A percentile compares a stretch with the other conserved stretches of the same genome.
These are phyloP conservation scores for Chaetomiaceae sp. DNA, from an alignment of 2,329 filamentous ascomycete species.

Conservation along the genomic window DNA sequence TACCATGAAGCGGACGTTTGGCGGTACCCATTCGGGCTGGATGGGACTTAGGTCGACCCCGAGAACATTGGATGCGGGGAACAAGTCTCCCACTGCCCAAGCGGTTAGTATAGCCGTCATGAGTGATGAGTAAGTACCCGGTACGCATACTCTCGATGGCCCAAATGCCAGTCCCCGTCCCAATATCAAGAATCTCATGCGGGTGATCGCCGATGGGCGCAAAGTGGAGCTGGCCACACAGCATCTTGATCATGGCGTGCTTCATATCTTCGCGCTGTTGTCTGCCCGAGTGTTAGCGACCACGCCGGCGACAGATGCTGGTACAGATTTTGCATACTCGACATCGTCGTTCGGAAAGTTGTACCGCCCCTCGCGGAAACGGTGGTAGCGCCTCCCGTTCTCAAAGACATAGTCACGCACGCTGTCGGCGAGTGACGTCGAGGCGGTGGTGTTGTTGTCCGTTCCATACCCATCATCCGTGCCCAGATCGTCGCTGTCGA, in stretches of 20 bases:
- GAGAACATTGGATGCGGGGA: slow-evolving; percentile 38
- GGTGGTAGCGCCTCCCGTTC: slow-evolving; percentile 57
- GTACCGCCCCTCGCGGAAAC: slow-evolving; percentile 51
- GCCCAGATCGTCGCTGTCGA: slow-evolving; percentile 30
- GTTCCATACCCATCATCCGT: slow-evolving; percentile 31
- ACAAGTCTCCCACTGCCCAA: slow-evolving; percentile 38
- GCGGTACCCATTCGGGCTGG: slow-evolving; percentile 49
- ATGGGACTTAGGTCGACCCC: slow-evolving; percentile 45
- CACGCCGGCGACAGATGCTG: neutral
- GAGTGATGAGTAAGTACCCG: neutral
- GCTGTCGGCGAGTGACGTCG: slow-evolving; percentile 34
- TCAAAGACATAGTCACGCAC: slow-evolving; percentile 50
- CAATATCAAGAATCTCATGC: slow-evolving; percentile 52
- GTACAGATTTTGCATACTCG: slow-evolving; percentile 35
- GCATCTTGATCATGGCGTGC: slow-evolving; percentile 47
- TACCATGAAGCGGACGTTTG: slow-evolving; percentile 58
- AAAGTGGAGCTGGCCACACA: slow-evolving; percentile 48
- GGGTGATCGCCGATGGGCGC: slow-evolving; percentile 46
- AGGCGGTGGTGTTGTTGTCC: slow-evolving; percentile 29
- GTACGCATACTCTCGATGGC: slow-evolving; percentile 45
- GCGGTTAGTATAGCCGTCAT: slow-evolving; percentile 1
- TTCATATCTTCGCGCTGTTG: slow-evolving; percentile 57
- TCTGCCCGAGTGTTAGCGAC: slow-evolving; percentile 8
- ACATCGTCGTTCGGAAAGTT: slow-evolving; percentile 58
- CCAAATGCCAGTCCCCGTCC: slow-evolving; percentile 57